Base-by-base conservation (phyloP, 163 green algal genomes). In the Coccomyxa subellipsoidea region DNA sequence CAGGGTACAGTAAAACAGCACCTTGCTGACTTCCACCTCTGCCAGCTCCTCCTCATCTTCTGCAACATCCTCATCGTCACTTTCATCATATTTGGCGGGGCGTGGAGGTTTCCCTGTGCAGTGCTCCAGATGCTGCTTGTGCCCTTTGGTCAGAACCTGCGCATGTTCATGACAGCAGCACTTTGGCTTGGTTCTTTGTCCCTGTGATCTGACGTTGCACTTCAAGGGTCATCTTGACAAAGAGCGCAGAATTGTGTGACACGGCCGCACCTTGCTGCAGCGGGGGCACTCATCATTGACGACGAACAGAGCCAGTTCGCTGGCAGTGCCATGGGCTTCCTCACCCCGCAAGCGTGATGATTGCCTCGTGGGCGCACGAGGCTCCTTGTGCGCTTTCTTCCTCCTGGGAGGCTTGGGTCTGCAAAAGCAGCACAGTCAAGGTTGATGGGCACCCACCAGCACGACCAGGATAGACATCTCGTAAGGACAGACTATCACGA, bases 211-310 rank as follows among this genome's bases (percentile, higher is more conserved):
- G n/a, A n/a, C n/a, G n/a, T n/a, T n/a, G n/a, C n/a, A n/a, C n/a
- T n/a, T n/a, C n/a, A n/a, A n/a, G n/a, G n/a, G n/a, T n/a, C n/a
- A n/a, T n/a, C n/a, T n/a, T n/a, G n/a, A n/a, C n/a, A n/a, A n/a
- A n/a, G n/a, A n/a, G n/a, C n/a, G n/a, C n/a, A n/a, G n/a, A n/a
- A n/a, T n/a, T n/a, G n/a, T n/a, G n/a, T n/a, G n/a, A n/a, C n/a
- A n/a, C n/a, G n/a, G n/a, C 1, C 27, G 66, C 18, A 84, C 80
- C 80, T 84, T 84, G 25, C 80, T 54, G 34, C 69, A 75, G 38
- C 78, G 54, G 5, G 80, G 78, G 53, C 78, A 81, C 76, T 84
- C 80, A 35, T 59, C 80, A n/a, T 79, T 77, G 35, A 80, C 71
- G 4, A 84, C 35, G 35, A 83, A 75, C 10, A 54, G 34, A 18